phyloP scores from a whole-genome alignment of 306 rosid species.

The Cucumis melo region DNA sequence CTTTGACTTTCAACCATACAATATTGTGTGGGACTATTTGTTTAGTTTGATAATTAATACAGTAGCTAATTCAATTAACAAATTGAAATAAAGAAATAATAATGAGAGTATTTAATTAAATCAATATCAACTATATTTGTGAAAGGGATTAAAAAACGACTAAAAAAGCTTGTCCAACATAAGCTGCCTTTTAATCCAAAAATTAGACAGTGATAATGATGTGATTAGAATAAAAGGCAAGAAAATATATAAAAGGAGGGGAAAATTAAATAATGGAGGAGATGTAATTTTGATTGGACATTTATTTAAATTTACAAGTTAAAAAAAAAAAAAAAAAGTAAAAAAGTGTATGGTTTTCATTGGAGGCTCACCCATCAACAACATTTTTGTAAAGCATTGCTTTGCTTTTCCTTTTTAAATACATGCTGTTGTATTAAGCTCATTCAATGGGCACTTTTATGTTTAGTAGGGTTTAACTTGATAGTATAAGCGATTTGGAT shows the following conservation, averaged over 20 bases:
- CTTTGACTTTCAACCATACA: too few species aligned
- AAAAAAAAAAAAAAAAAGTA: not conserved
- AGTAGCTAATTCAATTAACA: too few species aligned
- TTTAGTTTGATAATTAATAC: too few species aligned
- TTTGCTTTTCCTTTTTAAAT: not conserved
- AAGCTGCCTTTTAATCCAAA: too few species aligned
- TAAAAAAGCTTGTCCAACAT: too few species aligned
- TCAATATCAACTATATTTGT: too few species aligned
- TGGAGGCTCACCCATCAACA: not conserved
- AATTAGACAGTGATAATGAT: not conserved
- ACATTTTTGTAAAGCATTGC: not conserved
- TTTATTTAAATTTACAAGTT: not conserved
- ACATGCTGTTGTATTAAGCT: not conserved
- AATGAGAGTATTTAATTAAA: too few species aligned
- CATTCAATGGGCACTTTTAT: not conserved
- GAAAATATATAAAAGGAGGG: not conserved
- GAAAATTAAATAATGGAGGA: not conserved
- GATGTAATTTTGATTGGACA: constrained; percentile 1
- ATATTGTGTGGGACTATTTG: too few species aligned
- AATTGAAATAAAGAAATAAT: too few species aligned
- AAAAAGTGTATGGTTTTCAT: not conserved
- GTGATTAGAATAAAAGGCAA: not conserved
- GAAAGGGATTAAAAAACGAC: too few species aligned
- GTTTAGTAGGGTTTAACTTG: not conserved
- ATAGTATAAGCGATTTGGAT: too few species aligned